Conservation (phyloP, 1,139 yeast genomes). For the Taphrina deformans region DNA sequence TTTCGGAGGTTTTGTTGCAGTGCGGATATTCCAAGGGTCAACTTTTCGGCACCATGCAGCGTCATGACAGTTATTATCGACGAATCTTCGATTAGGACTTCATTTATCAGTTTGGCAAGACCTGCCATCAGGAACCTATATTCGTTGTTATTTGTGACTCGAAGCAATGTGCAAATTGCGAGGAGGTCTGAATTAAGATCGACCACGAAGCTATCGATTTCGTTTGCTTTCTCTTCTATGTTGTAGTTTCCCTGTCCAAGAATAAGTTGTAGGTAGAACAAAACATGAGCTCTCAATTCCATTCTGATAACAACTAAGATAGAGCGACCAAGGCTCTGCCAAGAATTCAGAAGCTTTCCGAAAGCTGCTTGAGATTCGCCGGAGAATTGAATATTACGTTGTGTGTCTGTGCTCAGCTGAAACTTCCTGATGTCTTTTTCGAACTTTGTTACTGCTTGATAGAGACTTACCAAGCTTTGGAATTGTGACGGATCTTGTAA, state of each 20-base stretch:
- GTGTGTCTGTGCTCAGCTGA: not conserved
- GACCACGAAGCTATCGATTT: slow-evolving; percentile 24
- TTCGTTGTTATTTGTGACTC: not conserved
- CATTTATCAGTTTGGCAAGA: slow-evolving; percentile 30
- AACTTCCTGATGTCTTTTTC: not conserved
- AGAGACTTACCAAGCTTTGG: slow-evolving; percentile 1
- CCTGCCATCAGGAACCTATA: slow-evolving; percentile 29
- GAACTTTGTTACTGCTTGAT: slow-evolving; percentile 5
- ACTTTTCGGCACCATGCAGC: slow-evolving; percentile 25
- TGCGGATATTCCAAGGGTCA: slow-evolving; percentile 30
- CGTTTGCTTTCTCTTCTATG: slow-evolving; percentile 27
- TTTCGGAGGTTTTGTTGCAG: slow-evolving; percentile 33
- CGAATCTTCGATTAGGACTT: slow-evolving; percentile 29
- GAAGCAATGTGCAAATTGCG: not conserved
- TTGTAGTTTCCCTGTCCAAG: slow-evolving; percentile 30
- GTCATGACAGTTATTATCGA: slow-evolving; percentile 17
- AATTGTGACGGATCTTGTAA: slow-evolving; percentile 5
- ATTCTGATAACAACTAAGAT: slow-evolving; percentile 27
- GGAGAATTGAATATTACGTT: not conserved
- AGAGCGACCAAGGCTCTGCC: slow-evolving; percentile 5
- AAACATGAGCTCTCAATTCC: slow-evolving; percentile 33
- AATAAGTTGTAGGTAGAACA: slow-evolving; percentile 23
- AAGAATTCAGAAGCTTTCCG: slow-evolving; percentile 20
- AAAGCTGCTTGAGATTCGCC: slow-evolving; percentile 4
- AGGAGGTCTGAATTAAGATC: slow-evolving; percentile 32